A percentile compares a stretch with the other conserved stretches of the same genome.
phyloP scores from a whole-genome alignment of 1,284 basidiomycete species.

The Fomitopsis betulina region DNA sequence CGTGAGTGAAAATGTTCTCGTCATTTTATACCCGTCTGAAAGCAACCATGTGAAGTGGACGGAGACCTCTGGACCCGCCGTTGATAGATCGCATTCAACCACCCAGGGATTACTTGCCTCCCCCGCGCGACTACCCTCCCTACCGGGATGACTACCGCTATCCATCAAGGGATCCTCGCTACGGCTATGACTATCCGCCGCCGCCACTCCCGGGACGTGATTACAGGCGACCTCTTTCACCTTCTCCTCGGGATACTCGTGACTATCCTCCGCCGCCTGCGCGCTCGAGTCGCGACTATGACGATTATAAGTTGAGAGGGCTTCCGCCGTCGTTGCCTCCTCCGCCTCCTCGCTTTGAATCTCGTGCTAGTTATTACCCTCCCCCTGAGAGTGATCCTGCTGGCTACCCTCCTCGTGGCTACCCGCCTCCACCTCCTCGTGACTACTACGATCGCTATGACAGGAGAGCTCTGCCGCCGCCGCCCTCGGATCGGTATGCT shows the following conservation, averaged over 20 bases:
- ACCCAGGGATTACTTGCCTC: conserved; percentile 41
- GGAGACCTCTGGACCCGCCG: conserved; percentile 40
- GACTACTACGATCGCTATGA: conserved; percentile 61
- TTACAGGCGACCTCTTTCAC: conserved; percentile 47
- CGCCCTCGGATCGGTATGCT: conserved; percentile 35
- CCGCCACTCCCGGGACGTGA: conserved; percentile 45
- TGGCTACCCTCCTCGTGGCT: conserved; percentile 40
- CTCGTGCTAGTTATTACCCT: conserved; percentile 35
- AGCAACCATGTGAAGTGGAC: conserved; percentile 18
- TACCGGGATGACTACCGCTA: conserved; percentile 54
- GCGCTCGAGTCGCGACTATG: conserved; percentile 54
- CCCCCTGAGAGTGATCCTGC: conserved; percentile 31
- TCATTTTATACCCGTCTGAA: not conserved
- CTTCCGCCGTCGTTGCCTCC: conserved; percentile 26
- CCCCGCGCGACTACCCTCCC: conserved; percentile 39
- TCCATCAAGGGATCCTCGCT: conserved; percentile 42
- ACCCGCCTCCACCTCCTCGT: conserved; percentile 41
- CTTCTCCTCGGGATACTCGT: conserved; percentile 61
- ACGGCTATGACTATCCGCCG: conserved; percentile 50
- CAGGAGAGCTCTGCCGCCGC: conserved; percentile 37
- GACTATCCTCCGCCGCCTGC: conserved; percentile 51
- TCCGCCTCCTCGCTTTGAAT: conserved; percentile 39
- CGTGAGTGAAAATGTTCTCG: conserved; percentile 20
- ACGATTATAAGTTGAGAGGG: conserved; percentile 58
- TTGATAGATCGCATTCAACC: conserved; percentile 53